Conservation (phyloP, 2,329 filamentous ascomycete species). For the Stagonosporopsis vannaccii region DNA sequence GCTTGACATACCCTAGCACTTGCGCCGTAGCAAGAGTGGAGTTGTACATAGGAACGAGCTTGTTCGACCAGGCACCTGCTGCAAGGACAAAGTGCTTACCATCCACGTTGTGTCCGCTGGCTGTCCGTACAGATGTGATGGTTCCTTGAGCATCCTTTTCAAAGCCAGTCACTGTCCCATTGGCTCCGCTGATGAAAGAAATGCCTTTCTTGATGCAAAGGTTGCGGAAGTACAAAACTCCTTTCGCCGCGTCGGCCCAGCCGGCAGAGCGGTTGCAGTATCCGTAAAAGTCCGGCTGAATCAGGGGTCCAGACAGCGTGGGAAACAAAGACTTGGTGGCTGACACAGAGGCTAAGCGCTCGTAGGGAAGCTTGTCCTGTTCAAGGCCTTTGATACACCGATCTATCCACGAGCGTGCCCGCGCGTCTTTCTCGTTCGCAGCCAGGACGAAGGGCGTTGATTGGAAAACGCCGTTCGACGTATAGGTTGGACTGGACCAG, state of each 20-base stretch:
- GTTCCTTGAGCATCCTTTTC: background rate
- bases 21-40: background rate
- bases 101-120: background rate
- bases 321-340: background rate
- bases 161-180: constrained; percentile 14
- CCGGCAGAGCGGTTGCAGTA: background rate
- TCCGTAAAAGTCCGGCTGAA: background rate
- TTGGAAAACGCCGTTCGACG: background rate
- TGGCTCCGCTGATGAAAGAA: constrained; percentile 13
- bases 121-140: background rate
- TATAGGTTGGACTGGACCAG: background rate
- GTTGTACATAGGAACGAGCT: background rate
- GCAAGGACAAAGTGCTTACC: background rate
- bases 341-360: background rate
- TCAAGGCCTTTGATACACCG: background rate
- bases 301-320: background rate
- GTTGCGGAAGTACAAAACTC: background rate
- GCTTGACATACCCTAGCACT: background rate
- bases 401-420: background rate
- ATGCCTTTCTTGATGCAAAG: constrained; percentile 14
- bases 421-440: background rate
- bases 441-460: background rate
- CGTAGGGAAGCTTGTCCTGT: background rate
- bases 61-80: background rate
- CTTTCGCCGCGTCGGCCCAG: background rate